Base-by-base conservation (phyloP, 2,329 filamentous ascomycete species). In the Xylaria polymorpha region DNA sequence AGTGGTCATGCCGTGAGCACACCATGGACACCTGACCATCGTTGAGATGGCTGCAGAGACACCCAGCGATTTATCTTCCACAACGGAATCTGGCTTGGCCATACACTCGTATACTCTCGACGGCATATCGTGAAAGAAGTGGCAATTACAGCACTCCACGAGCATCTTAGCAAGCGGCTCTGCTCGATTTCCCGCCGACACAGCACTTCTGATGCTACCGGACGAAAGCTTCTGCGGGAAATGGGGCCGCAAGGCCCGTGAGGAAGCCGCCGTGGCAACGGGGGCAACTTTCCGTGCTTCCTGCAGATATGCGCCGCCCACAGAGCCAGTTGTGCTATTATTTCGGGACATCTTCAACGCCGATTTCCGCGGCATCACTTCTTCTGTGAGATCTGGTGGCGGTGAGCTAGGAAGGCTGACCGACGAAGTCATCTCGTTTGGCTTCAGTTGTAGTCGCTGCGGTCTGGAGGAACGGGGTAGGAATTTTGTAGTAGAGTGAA, bases 11-110 rank as follows among this genome's bases (percentile, higher is more conserved):
- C 86, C 86, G 80, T 93, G 91, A 51, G 83, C 83, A 77, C 91
- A 93, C 91, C 91, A 93, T 9, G 90, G 90, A 77, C 91, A 93
- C 72, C 86, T 87, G 32, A 91, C 87, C 75, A 85, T 87, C 71
- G 89, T 90, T 9, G 85, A 88, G 53, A 90, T 84, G 7, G 85
- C 81, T 0, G 87, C 87, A 50, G 84, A 84, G 51, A 88, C 87
- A 0, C 87, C 87, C 6, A 85, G 78, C 37, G 80, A 78, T 64
- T 82, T 82, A 58, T 87, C 85, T 62, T 84, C 83, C 14, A 90
- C 82, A 14, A 88, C 80, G 4, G 83, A 83, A 56, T 88, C 85
- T 0, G 88, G 87, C 71, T 86, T 85, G 5, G 85, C 85, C 88
- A 91, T 90, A 76, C 86, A 88, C 74, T 90, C 86, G 76, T 91